Base-by-base conservation (phyloP, 208 protist species). In the Phytomonas serpens region DNA sequence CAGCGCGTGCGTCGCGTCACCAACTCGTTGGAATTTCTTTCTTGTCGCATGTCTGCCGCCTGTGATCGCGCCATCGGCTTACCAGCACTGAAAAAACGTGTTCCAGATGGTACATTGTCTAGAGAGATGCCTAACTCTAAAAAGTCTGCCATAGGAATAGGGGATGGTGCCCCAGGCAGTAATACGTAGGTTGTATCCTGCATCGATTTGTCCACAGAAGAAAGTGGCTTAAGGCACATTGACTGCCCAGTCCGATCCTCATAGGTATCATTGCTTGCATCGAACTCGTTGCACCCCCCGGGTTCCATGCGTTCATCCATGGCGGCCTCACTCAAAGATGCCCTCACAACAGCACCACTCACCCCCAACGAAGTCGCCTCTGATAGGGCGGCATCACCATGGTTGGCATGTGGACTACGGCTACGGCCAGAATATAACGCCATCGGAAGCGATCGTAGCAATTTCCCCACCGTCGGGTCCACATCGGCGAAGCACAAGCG, bases 401-500 rank as follows among this genome's bases (percentile, higher is more conserved):
- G 4, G 37, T 42, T 11, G 37, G 11, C 11, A 42, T 4, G 11
- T 42, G 7, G 7, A 42, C 37, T 42, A 11, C 37, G 4, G 11
- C 37, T 42, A 42, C 37, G 4, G 30, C 11, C 13, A 33, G 9
- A n/a, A 47, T 64, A 30, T 64, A 10, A 34, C 30, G 61, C 9
- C 7, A 42, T 42, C 37, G 37, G 37, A 42, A 42, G 37, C 11
- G 37, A 42, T 11, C 37, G 3, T 31, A 81, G 30, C 40, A 71
- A 64, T 33, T 77, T 13, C 33, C 37, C 37, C 4, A 71, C 61
- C 6, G 16, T 27, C 0, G 27, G 23, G 42, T 85, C 75, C 10
- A 85, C 74, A 72, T 92, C 86, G 0, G 79, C 76, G 68, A 88
- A 92, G 3, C 69, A 69, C 13, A 92, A 68, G 27, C 77, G 70